These are phyloP conservation scores for Boletus reticulatus DNA, from an alignment of 768 basidiomycete genomes.

Conservation along the genomic window DNA sequence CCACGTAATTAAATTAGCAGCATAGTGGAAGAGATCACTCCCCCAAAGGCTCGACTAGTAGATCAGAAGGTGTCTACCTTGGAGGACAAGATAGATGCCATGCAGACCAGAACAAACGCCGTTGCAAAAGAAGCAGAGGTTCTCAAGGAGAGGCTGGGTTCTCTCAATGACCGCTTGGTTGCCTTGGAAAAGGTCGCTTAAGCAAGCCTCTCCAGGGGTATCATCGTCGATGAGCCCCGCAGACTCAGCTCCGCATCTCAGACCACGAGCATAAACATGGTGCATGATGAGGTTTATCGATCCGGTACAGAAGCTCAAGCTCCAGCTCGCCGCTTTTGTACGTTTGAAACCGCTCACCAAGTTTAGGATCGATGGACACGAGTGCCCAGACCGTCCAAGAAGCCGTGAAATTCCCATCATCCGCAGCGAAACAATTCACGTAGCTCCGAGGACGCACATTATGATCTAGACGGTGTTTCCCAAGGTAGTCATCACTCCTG, in stretches of 20 bases:
- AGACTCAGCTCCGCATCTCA: neutral
- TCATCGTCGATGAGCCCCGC: conserved; percentile 1
- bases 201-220: neutral
- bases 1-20: conserved; percentile 1
- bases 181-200: neutral
- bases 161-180: neutral
- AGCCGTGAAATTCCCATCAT: neutral
- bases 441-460: neutral
- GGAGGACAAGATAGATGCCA: neutral
- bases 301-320: conserved; percentile 1
- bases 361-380: neutral
- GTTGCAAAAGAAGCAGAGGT: neutral
- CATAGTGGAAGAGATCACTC: neutral
- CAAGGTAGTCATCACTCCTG: neutral
- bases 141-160: conserved; percentile 1
- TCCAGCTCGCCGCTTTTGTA: neutral
- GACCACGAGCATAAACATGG: conserved; percentile 2
- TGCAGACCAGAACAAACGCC: neutral
- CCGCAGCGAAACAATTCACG: neutral
- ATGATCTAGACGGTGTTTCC: neutral
- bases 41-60: neutral
- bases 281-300: neutral
- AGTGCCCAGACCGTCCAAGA: neutral
- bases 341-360: neutral
- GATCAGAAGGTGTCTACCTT: neutral